Conservation (phyloP, 2,329 filamentous ascomycete genomes). For the Colletotrichum sp. region DNA sequence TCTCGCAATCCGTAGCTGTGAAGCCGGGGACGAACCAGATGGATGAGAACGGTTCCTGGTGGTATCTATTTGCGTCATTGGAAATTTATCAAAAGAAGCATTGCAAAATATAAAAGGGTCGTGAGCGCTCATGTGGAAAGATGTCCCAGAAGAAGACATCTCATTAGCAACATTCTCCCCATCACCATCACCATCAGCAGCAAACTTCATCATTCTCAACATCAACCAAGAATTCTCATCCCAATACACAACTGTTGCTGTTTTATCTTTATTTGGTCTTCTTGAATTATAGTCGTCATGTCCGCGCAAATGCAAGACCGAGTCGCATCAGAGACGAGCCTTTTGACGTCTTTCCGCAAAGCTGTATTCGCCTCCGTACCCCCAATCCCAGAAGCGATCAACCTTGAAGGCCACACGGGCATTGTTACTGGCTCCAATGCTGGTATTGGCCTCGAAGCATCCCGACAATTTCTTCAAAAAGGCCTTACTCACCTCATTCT, state of each 20-base stretch:
- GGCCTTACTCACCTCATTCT: slow-evolving; percentile 49
- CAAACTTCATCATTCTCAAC: not conserved
- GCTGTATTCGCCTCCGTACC: not conserved
- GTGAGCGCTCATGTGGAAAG: not conserved
- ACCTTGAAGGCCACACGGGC: not conserved
- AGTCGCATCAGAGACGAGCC: not conserved
- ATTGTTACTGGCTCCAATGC: not conserved
- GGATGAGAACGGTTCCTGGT: not conserved
- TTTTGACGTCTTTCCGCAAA: not conserved
- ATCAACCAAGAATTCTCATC: not conserved
- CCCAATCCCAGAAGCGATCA: not conserved
- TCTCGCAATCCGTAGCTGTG: not conserved
- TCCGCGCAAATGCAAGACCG: not conserved
- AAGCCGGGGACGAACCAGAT: not conserved
- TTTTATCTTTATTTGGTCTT: not conserved
- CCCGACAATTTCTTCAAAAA: not conserved
- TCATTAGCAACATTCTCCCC: not conserved
- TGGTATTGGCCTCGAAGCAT: not conserved
- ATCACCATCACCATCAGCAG: not conserved
- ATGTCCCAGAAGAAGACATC: not conserved
- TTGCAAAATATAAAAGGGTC: not conserved
- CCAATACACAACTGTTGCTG: not conserved
- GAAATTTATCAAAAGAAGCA: not conserved
- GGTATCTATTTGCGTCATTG: not conserved
- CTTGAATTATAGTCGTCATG: not conserved